Base-by-base conservation (phyloP, 129 eudicot species). In the Erigeron canadensis region DNA sequence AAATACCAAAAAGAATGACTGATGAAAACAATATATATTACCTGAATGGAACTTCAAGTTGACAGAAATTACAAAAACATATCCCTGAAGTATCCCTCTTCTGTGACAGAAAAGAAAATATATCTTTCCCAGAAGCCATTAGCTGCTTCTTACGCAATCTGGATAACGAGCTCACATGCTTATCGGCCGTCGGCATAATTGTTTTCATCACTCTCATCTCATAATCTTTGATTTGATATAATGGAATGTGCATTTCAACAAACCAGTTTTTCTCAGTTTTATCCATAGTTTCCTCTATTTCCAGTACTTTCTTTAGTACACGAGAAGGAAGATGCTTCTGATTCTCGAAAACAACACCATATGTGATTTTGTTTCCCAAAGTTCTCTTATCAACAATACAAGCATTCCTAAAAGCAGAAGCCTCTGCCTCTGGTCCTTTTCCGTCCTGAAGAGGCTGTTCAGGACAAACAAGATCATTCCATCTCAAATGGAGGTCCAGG, bases 301-400 rank as follows among this genome's bases (percentile, higher is more conserved):
- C 96, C 63, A 77, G 60, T 21, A 90, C 78, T 67, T 45, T 95
- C 77, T 95, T 95, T 84, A 90, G 55, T 42, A 95, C 86, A 67
- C 96, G 97, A 15, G 99, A 84, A 16, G 99, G 91, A 38, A 95
- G 84, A 72, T 95, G 97, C 74, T 88, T 90, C 84, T 95, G 99
- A 75, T 79, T 84, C 74, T 89, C 91, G 61, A 95, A 95, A 76
- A 80, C 83, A 61, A 95, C 89, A 45, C 96, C 86, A 67, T 90
- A 95, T 43, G 78, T 79, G 71, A 81, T 58, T 70, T 95, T 94
- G 43, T 72, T 79, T 63, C 84, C 96, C 65, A 72, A 18, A 15
- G 50, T 59, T 75, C 76, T 91, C 81, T 88, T 90, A 78, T 84
- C 96, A 40, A 88, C 80, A 34, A 90, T 83, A 42, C 39, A 81